phyloP scores from a whole-genome alignment of 1,284 basidiomycete genomes.

The Erythrobasidium hasegawianum region DNA sequence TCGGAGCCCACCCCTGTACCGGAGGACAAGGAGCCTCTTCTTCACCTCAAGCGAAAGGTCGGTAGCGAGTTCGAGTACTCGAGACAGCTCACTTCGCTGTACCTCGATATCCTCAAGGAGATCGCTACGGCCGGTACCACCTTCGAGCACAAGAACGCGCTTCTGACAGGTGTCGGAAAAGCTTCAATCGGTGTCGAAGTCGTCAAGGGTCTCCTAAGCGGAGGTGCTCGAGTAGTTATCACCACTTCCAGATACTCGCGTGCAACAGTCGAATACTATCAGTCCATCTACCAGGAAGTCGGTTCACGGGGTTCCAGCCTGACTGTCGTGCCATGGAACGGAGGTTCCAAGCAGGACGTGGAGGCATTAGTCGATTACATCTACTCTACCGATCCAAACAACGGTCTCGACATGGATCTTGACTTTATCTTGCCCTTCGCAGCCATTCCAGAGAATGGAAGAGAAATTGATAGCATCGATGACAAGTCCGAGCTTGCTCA shows the following conservation, averaged over 20 bases:
- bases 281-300: conserved; percentile 92
- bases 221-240: conserved; percentile 92
- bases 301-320: conserved; percentile 92
- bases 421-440: conserved; percentile 98
- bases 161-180: conserved; percentile 94
- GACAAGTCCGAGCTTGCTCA: conserved; percentile 97
- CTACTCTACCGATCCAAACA: conserved; percentile 64
- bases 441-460: conserved; percentile 95
- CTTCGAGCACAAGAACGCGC: conserved; percentile 97
- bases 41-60: conserved; percentile 97
- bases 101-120: conserved; percentile 93
- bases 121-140: conserved; percentile 97
- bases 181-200: conserved; percentile 97
- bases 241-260: conserved; percentile 95
- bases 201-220: conserved; percentile 90
- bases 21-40: conserved; percentile 85
- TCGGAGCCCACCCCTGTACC: conserved; percentile 68
- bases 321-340: conserved; percentile 97
- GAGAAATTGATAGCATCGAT: conserved; percentile 93
- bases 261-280: conserved; percentile 94
- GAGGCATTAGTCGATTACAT: conserved; percentile 98
- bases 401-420: conserved; percentile 82
- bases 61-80: conserved; percentile 94
- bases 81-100: conserved; percentile 74
- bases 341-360: conserved; percentile 94